phyloP scores from a whole-genome alignment of 2,329 filamentous ascomycete genomes.

The Onygena corvina region DNA sequence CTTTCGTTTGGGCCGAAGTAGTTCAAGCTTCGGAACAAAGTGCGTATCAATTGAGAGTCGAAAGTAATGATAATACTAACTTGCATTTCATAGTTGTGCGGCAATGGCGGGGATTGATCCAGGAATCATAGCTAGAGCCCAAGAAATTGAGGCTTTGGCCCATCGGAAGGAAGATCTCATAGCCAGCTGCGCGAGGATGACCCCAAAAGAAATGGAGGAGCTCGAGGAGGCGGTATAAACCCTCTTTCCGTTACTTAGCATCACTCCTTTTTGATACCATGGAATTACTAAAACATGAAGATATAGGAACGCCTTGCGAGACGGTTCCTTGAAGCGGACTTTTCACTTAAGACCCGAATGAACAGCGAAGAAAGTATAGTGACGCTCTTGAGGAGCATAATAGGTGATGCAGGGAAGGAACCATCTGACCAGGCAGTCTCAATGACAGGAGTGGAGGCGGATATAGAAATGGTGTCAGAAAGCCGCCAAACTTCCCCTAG shows the following conservation, averaged over 20 bases:
- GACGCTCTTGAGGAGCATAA: not conserved
- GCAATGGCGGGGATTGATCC: constrained; percentile 70
- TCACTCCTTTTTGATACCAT: not conserved
- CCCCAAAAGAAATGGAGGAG: constrained; percentile 49
- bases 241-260: not conserved
- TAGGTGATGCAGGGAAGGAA: not conserved
- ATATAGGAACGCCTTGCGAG: constrained; percentile 44
- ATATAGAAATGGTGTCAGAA: too few relatives aligned
- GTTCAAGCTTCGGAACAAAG: constrained; percentile 69
- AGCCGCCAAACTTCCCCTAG: not conserved
- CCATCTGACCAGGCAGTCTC: not conserved
- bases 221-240: constrained; percentile 52
- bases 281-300: not conserved
- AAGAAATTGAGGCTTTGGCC: constrained; percentile 56
- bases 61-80: constrained; percentile 8
- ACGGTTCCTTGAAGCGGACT: constrained; percentile 42
- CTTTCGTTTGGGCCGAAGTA: constrained; percentile 52
- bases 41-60: constrained; percentile 21
- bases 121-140: constrained; percentile 61
- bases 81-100: constrained; percentile 49
- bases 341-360: constrained; percentile 16
- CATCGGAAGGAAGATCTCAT: constrained; percentile 65
- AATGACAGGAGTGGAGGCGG: not conserved
- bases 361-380: not conserved
- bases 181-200: constrained; percentile 56